Base-by-base conservation (phyloP, 164 flowering plant species). In the Umbilicus rupestris region DNA sequence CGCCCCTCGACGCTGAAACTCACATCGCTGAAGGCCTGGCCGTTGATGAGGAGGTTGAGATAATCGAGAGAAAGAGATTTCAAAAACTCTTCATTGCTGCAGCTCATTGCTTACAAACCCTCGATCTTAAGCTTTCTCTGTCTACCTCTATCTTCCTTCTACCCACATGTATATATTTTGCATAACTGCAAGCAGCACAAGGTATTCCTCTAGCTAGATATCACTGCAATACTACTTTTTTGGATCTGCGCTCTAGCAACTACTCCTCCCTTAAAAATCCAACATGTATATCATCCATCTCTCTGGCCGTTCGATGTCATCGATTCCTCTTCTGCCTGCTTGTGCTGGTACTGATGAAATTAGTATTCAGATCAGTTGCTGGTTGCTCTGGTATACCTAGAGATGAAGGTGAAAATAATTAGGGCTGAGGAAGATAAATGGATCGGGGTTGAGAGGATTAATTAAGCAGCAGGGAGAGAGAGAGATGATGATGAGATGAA, bases 21-120 rank as follows among this genome's bases (percentile, higher is more conserved):
- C 1, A 95, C 99, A 74, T 95, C 99, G 66, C 96, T 88, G 83
- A 95, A 95, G 28, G 99, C 97, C 72, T 88, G 97, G 26, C 99
- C 99, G 70, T 92, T 95, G 82, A 95, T 92, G 39, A 95, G 85
- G 14, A 95, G 86, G 77, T 95, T 95, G 0, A 95, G 87, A 69
- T 88, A 95, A 74, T 95, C 99, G 9, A 88, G 75, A 8, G 99
- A 95, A 15, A 95, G 89, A 52, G 93, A 84, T 85, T 85, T 84
- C 66, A 92, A 68, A 8, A 92, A 83, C 8, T 92, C 97, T 60
- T 94, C 99, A 1, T 82, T 70, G 82, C 76, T 84, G 55, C 74
- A 79, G 50, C 68, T 76, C 62, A 64, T 63, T 47, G 41, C 29
- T 50, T 7, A 0, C 7, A n/a, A 19, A 7, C 24, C 24, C 52